Base-by-base conservation (phyloP, 805 yeast species). In the Zygosaccharomyces bisporus region DNA sequence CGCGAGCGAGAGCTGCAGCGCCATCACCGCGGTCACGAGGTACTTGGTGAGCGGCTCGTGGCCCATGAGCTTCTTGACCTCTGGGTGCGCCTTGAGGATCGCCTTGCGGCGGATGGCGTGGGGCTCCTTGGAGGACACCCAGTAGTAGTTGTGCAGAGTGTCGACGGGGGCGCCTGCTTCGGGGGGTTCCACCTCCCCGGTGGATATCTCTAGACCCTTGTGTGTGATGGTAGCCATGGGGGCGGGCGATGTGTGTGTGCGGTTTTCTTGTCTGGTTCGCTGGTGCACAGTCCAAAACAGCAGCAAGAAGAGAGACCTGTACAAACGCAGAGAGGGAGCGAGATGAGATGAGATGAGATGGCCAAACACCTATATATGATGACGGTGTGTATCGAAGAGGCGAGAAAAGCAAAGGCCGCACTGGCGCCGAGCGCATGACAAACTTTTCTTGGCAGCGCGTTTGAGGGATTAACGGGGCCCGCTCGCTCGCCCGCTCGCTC, bases 31-130 rank as follows among this genome's bases (percentile, higher is more conserved):
- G 4, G 73, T 46, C 13, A 85, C 81, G 12, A 85, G 77, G 70
- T 83, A 89, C 60, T 88, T 89, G 2, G 96, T 89, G 41, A 74
- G 64, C 1, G 96, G 95, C 63, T 89, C 97, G 48, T 79, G 86
- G 4, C 96, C 96, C 39, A 86, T 81, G 18, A 89, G 73, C 61
- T 83, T 83, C 17, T 83, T 72, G 17, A 89, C 85, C 49, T 87
- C 80, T 0, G 96, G 96, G 57, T 89, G 78, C 41, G 79, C 79
- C 53, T 77, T 76, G 56, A 89, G 67, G 45, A 89, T 89, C 46
- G 72, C 74, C 66, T 82, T 83, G 47, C 96, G 73, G 50, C 96
- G 71, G 3, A 74, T 56, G 2, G 82, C 76, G 59, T 89, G 96
- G 2, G 95, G 95, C 61, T 89, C 96, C 39, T 75, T 75, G 44